Conservation (phyloP, 768 basidiomycete species). For the Rhizopogon sp. region DNA sequence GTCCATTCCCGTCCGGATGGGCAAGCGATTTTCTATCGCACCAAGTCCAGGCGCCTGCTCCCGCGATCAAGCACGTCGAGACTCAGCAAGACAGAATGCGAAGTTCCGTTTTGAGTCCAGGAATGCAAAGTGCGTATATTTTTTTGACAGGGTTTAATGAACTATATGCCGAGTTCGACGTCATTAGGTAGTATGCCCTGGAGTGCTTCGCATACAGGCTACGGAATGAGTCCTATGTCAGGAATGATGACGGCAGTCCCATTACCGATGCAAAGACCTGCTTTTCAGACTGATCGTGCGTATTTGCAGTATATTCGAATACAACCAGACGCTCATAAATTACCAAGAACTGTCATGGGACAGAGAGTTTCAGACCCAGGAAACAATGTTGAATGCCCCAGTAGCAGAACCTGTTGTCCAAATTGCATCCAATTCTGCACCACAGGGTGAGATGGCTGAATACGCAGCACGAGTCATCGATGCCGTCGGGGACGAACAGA, state of each 20-base stretch:
- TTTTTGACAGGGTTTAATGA: neutral
- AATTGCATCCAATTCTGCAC: slow-evolving; percentile 2
- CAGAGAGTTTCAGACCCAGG: slow-evolving; percentile 57
- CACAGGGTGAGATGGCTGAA: slow-evolving; percentile 65
- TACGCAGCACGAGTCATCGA: slow-evolving; percentile 78
- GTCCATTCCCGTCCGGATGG: slow-evolving; percentile 41
- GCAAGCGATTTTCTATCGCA: slow-evolving; percentile 52
- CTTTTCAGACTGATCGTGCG: slow-evolving; percentile 40
- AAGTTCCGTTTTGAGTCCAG: neutral
- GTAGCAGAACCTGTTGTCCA: neutral
- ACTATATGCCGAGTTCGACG: neutral
- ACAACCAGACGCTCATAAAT: neutral
- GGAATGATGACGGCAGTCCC: slow-evolving; percentile 19
- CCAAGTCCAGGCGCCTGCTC: slow-evolving; percentile 2
- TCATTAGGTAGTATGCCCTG: slow-evolving; percentile 34
- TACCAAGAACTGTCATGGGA: slow-evolving; percentile 46
- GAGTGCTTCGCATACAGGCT: slow-evolving; percentile 32
- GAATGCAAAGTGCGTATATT: slow-evolving; percentile 14
- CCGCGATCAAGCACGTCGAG: slow-evolving; percentile 7
- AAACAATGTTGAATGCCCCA: slow-evolving; percentile 30
- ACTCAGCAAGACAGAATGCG: slow-evolving; percentile 10
- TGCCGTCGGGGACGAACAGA: slow-evolving; percentile 67
- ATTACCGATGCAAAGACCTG: slow-evolving; percentile 16
- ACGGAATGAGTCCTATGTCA: slow-evolving; percentile 36
- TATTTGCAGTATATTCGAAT: slow-evolving; percentile 1